phyloP scores from a whole-genome alignment of 75 land plant species.

The Cunninghamia lanceolata region DNA sequence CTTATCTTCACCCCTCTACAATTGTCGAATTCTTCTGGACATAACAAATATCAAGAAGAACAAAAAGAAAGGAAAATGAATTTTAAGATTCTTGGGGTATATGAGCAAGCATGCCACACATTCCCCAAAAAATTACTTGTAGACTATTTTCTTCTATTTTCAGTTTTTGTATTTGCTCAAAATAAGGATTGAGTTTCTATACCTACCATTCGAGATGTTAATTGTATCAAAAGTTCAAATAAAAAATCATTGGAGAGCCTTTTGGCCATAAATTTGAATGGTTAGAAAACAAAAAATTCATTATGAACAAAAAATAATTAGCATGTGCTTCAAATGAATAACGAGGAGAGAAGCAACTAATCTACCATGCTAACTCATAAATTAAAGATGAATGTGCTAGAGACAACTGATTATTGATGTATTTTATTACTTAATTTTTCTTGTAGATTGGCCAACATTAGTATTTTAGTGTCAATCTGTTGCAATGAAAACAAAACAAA shows the following conservation, averaged over 20 bases:
- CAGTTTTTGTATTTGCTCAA: no score
- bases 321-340: background rate
- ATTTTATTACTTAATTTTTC: no score
- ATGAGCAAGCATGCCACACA: background rate
- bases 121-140: background rate
- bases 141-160: background rate
- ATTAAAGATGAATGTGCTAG: no score
- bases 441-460: no score
- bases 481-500: no score
- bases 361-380: no score
- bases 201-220: background rate
- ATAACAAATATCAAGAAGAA: background rate
- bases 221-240: background rate
- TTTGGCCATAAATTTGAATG: background rate
- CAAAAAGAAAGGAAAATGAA: background rate
- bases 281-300: background rate
- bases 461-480: no score
- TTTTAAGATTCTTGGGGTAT: background rate
- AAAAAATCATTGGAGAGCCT: background rate
- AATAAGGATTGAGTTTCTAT: background rate
- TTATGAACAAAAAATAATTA: background rate
- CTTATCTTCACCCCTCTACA: no score
- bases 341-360: background rate
- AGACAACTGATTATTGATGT: no score
- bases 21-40: no score